phyloP scores from a whole-genome alignment of 129 eudicot genomes.

The Arctium minus region DNA sequence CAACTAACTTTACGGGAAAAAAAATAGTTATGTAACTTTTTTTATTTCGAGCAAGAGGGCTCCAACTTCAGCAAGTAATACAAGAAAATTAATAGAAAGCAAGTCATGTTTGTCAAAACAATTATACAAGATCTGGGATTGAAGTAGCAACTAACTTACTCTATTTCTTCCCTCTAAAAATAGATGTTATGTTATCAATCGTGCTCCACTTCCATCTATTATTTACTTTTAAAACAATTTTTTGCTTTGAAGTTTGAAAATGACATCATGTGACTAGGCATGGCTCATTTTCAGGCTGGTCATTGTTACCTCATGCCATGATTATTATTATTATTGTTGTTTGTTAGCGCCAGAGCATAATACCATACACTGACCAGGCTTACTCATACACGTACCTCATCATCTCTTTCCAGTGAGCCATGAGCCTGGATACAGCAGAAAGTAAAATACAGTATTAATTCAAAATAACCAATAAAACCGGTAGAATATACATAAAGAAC shows the following conservation, averaged over 20 bases:
- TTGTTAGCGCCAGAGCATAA: background rate
- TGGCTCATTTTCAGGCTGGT: no score
- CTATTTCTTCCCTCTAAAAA: background rate
- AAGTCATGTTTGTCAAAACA: background rate
- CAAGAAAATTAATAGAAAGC: background rate
- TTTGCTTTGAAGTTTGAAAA: background rate
- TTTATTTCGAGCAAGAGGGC: background rate
- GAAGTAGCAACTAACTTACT: background rate
- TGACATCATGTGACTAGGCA: background rate
- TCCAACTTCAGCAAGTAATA: background rate
- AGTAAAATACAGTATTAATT: background rate
- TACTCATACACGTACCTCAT: constrained; percentile 57
- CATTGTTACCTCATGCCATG: no score
- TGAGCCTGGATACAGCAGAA: constrained; percentile 56
- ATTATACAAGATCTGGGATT: background rate
- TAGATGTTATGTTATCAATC: background rate
- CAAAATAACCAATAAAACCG: background rate
- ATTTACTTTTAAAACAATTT: background rate
- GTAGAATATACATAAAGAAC: background rate
- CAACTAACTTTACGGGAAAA: background rate
- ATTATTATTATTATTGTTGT: no score
- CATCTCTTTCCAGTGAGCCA: constrained; percentile 85
- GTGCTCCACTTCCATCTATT: background rate
- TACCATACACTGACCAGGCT: background rate
- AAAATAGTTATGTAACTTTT: background rate